Base-by-base conservation (phyloP, 768 basidiomycete species). In the Russula sp. region DNA sequence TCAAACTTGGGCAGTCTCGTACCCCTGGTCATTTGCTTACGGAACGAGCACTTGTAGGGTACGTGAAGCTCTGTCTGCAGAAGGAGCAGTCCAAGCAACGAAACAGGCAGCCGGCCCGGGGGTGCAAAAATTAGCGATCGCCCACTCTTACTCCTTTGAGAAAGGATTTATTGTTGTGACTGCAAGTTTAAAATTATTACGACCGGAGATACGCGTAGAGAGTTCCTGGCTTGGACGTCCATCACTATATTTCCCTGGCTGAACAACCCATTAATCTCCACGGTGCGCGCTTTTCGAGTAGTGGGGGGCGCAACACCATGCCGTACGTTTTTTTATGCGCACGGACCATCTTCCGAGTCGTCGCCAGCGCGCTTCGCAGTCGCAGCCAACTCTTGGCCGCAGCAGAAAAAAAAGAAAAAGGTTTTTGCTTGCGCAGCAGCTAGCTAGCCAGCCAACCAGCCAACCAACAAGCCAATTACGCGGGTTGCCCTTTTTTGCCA, bases 151-250 rank as follows among this genome's bases (percentile, higher is more conserved):
- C 51, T 47, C 59, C 51, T 56, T 52, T 57, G 42, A 45, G 18
- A 10, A 29, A 29, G 25, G 25, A 29, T 29, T 29, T 29, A 36
- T 16, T 43, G 6, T 39, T 22, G 36, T 32, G 39, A n/a, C 20
- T 5, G 38, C 38, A 48, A 51, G 35, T 34, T n/a, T 46, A 58
- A 58, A 58, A 20, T 20, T 32, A 53, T 53, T 29, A 47, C 50
- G 46, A n/a, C 50, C 61, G 49, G 61, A 58, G 38, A 62, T 53
- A 62, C 50, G 55, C n/a, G n/a, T n/a, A n/a, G n/a, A 46, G 38
- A 43, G 56, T 47, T 11, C 39, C 56, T 58, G 61, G 36, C 25
- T 13, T 51, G 13, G 47, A 49, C 50, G 14, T 20, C 25, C 16
- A 18, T 22, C 52, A 46, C 39, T 22, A 41, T 48, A 38, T 3